phyloP scores from a whole-genome alignment of 257 asterid genomes.

The Solanum sparsipilum region DNA sequence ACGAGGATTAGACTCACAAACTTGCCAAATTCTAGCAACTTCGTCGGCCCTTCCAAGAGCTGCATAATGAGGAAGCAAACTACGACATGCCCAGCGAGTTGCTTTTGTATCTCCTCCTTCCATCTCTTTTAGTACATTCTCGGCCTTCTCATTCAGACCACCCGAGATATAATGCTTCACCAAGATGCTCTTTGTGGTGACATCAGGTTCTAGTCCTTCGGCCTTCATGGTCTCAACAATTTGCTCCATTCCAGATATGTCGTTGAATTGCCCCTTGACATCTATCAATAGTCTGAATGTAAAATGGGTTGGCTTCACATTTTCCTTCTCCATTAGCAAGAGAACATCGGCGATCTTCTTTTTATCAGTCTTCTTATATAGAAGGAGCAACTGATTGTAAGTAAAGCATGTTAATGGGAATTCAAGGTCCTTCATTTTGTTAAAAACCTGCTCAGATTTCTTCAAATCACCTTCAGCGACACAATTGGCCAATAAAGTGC shows the following conservation, averaged over 20 bases:
- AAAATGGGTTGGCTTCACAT: slow-evolving; percentile 38
- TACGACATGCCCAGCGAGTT: slow-evolving; percentile 33
- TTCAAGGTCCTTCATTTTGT: slow-evolving; percentile 45
- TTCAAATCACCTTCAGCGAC: slow-evolving; percentile 22
- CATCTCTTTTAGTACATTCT: slow-evolving; percentile 44
- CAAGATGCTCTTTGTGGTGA: slow-evolving; percentile 12
- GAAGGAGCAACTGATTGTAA: slow-evolving; percentile 58
- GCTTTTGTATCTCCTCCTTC: slow-evolving; percentile 36
- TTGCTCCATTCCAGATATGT: slow-evolving; percentile 64
- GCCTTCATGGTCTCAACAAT: slow-evolving; percentile 47
- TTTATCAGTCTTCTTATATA: slow-evolving; percentile 46
- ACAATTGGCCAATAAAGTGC: slow-evolving; percentile 52
- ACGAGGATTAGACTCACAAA: slow-evolving; percentile 42
- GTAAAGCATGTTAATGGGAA: slow-evolving; percentile 38
- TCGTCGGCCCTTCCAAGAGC: slow-evolving; percentile 47
- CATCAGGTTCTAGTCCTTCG: slow-evolving; percentile 38
- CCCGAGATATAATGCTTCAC: slow-evolving; percentile 31
- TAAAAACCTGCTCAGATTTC: slow-evolving; percentile 53
- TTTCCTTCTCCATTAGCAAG: slow-evolving; percentile 56
- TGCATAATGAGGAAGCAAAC: slow-evolving; percentile 62
- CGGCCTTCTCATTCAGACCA: slow-evolving; percentile 58
- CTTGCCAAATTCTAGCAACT: slow-evolving; percentile 58
- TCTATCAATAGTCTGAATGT: slow-evolving; percentile 51
- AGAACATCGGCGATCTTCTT: slow-evolving; percentile 58
- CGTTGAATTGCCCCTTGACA: slow-evolving; percentile 48